Evolutionary conservation across 108 stramenopile genomes (phyloP).

Genomic region (Fragilaria crotonensis): DNA sequence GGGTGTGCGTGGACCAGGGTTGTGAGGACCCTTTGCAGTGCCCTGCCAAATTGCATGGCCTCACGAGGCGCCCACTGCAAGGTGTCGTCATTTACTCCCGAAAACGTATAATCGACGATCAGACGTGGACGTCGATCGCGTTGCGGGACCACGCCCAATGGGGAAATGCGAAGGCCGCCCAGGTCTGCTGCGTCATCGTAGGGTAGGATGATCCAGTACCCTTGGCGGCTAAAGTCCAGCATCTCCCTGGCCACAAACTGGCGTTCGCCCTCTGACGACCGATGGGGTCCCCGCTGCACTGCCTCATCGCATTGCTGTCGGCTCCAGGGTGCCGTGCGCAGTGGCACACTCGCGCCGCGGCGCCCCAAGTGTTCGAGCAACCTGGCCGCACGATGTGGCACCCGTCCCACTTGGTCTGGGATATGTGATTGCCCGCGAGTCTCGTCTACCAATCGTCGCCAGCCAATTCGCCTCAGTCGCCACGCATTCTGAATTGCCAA

Average conservation of each 20-base stretch:
- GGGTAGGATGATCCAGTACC: conserved; percentile 18
- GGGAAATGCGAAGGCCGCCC: conserved; percentile 11
- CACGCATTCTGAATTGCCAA: no score
- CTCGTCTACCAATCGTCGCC: no score
- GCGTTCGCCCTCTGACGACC: neutral
- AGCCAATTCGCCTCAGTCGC: no score
- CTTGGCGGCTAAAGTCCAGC: neutral
- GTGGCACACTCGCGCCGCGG: conserved; percentile 1
- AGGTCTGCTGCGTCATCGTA: conserved; percentile 5
- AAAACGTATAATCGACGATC: conserved; percentile 22
- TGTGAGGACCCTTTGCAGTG: conserved; percentile 2
- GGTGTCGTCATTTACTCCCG: conserved; percentile 10
- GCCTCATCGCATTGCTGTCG: conserved; percentile 4
- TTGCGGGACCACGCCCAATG: conserved; percentile 27
- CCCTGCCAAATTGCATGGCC: conserved; percentile 12
- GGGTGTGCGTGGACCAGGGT: neutral
- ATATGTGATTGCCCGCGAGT: no score
- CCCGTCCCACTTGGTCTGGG: no score
- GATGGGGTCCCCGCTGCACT: conserved; percentile 15
- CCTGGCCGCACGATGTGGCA: no score
- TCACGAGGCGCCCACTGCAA: conserved; percentile 7
- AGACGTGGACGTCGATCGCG: conserved; percentile 15
- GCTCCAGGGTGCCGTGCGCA: conserved; percentile 4
- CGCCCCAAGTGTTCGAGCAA: neutral
- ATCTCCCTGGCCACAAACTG: conserved; percentile 11